Evolutionary conservation across 2,329 filamentous ascomycete genomes (phyloP).

Genomic region (Paracoccidioides brasiliensis): DNA sequence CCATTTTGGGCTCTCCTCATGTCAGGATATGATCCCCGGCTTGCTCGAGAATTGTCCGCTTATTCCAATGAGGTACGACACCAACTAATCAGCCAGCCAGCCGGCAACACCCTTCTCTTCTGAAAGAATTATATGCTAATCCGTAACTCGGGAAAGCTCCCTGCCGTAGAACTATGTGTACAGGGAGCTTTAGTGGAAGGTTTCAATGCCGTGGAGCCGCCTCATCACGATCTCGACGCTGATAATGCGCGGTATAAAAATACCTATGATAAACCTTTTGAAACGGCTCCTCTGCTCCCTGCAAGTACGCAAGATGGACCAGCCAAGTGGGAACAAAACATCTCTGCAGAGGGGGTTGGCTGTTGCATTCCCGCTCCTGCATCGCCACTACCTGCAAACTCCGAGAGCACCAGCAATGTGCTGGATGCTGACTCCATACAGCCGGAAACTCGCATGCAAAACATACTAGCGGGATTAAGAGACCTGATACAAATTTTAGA

Average conservation of each 20-base stretch:
- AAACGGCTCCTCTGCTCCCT: neutral
- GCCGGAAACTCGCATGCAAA: constrained; percentile 68
- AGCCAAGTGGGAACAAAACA: neutral
- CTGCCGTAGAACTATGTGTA: neutral
- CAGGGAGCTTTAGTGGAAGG: neutral
- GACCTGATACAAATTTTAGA: constrained; percentile 83
- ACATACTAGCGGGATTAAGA: constrained; percentile 76
- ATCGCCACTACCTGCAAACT: neutral
- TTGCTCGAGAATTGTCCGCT: neutral
- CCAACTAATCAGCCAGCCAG: neutral
- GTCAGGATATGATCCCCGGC: constrained; percentile 2
- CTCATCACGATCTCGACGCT: neutral
- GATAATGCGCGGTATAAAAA: neutral
- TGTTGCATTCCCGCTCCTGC: neutral
- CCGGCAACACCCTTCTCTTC: neutral
- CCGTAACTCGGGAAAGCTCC: neutral
- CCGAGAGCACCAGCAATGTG: constrained; percentile 38
- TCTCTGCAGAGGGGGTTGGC: neutral
- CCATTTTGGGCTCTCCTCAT: constrained; percentile 1
- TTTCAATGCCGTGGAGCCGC: neutral
- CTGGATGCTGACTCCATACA: constrained; percentile 48
- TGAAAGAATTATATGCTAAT: neutral
- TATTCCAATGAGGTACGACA: neutral
- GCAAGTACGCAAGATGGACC: neutral
- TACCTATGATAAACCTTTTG: neutral